Evolutionary conservation across 306 rosid species (phyloP).

Genomic region (Ceratonia siliqua): DNA sequence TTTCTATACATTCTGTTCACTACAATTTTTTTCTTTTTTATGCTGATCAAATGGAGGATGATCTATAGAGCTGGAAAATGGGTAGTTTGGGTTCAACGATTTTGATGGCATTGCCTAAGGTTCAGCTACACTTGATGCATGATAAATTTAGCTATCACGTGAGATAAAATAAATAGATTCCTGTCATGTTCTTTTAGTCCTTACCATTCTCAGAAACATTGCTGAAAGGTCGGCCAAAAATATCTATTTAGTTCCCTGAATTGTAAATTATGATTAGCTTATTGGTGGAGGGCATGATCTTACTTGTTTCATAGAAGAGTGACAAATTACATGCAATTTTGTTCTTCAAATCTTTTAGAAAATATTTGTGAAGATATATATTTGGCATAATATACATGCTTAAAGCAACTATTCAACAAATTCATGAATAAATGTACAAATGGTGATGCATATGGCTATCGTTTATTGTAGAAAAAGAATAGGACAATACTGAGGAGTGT

Average conservation of each 20-base stretch:
- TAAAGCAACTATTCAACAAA: not conserved
- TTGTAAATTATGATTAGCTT: not conserved
- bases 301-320: not conserved
- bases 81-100: too few species aligned
- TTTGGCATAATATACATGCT: slow-evolving; percentile 4
- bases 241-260: not conserved
- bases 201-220: not conserved
- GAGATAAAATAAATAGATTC: not conserved
- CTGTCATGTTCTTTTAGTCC: too few species aligned
- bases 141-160: too few species aligned
- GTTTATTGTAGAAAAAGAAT: not conserved
- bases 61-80: too few species aligned
- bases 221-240: not conserved
- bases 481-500: slow-evolving; percentile 15
- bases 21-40: too few species aligned
- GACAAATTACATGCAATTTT: not conserved
- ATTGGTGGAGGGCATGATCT: too few species aligned
- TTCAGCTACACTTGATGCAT: too few species aligned
- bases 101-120: too few species aligned
- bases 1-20: too few species aligned
- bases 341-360: not conserved
- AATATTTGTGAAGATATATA: not conserved
- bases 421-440: not conserved
- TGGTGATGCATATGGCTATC: not conserved
- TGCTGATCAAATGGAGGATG: too few species aligned